phyloP scores from a whole-genome alignment of 306 rosid genomes.

The Mimosa bimucronata region DNA sequence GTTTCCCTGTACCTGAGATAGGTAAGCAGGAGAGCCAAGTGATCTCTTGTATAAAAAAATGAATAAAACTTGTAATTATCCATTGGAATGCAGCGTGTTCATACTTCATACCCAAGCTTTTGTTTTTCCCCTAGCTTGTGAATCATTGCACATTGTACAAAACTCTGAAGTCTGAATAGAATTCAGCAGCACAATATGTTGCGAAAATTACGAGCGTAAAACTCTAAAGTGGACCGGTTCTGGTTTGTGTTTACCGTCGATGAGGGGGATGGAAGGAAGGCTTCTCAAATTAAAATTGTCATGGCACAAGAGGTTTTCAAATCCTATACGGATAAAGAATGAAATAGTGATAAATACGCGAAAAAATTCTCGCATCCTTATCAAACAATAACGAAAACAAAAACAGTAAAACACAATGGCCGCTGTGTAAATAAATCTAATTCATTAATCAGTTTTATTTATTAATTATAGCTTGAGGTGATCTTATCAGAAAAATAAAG shows the following conservation, averaged over 20 bases:
- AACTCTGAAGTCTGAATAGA: conserved; percentile 40
- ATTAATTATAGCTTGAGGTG: not conserved
- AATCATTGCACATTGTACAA: conserved; percentile 74
- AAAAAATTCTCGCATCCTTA: not conserved
- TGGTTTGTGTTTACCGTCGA: not conserved
- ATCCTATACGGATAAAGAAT: not conserved
- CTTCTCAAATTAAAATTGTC: not conserved
- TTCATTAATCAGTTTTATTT: not conserved
- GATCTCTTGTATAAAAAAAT: conserved; percentile 30
- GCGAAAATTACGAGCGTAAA: not conserved
- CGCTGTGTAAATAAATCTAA: not conserved
- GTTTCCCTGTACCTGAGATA: conserved; percentile 91
- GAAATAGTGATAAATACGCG: not conserved
- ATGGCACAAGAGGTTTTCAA: not conserved
- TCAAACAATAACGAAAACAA: not conserved
- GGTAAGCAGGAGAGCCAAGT: conserved; percentile 41
- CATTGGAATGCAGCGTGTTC: conserved; percentile 71
- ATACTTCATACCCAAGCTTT: conserved; percentile 49
- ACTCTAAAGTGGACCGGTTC: not conserved
- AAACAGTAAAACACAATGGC: too few species aligned
- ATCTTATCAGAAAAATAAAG: not conserved
- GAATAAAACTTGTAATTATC: conserved; percentile 70
- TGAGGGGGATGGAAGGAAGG: not conserved
- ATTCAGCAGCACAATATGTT: conserved; percentile 34
- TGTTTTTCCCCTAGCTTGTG: conserved; percentile 50